Conservation (phyloP, 164 flowering plant genomes). For the Brasenia schreberi region DNA sequence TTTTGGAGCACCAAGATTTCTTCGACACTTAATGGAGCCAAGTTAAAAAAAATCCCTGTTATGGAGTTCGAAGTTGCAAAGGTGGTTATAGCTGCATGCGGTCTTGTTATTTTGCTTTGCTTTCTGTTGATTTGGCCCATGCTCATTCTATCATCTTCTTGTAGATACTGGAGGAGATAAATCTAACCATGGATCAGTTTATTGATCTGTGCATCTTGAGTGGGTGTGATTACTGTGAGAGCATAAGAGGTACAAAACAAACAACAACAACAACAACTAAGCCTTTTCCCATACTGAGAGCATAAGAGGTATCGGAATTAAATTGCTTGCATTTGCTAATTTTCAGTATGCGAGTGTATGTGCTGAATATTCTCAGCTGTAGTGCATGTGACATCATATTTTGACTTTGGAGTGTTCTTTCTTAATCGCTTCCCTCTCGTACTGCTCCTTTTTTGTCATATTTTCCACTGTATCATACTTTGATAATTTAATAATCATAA, state of each 20-base stretch:
- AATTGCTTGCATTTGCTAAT: neutral
- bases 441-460: too few relatives aligned
- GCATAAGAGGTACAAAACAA: constrained; percentile 78
- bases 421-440: too few relatives aligned
- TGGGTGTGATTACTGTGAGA: constrained; percentile 94
- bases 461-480: too few relatives aligned
- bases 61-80: constrained; percentile 83
- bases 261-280: too few relatives aligned
- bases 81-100: constrained; percentile 21
- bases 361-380: too few relatives aligned
- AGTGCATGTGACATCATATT: too few relatives aligned
- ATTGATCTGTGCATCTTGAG: constrained; percentile 86
- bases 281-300: too few relatives aligned
- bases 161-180: constrained; percentile 71
- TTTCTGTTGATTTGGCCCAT: constrained; percentile 9
- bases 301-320: constrained; percentile 47
- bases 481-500: too few relatives aligned
- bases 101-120: neutral
- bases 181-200: constrained; percentile 82
- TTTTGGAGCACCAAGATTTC: constrained; percentile 87
- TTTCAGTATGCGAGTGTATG: too few relatives aligned
- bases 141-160: constrained; percentile 2
- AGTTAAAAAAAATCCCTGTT: constrained; percentile 74
- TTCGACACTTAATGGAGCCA: constrained; percentile 91
- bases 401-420: too few relatives aligned